These are phyloP conservation scores for Coffea canephora DNA, from an alignment of 257 asterid genomes.

Conservation along the genomic window DNA sequence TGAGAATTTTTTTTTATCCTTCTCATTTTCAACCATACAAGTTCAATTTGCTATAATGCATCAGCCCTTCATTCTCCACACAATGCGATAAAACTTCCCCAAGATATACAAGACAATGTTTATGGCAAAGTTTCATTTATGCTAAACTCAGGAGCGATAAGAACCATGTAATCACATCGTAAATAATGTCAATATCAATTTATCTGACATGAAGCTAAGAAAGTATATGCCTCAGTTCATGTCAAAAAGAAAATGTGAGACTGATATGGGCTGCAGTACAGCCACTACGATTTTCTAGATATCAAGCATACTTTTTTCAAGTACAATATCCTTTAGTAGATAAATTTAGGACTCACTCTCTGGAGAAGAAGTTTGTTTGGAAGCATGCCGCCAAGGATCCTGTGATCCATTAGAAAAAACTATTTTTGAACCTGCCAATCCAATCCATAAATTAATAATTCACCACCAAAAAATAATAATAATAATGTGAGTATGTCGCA, in stretches of 20 bases:
- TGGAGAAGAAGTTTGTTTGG: slow-evolving; percentile 76
- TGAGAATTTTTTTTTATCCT: too few species aligned
- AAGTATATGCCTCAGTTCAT: background rate
- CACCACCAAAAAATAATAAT: background rate
- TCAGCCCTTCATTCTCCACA: too few species aligned
- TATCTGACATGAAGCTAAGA: background rate
- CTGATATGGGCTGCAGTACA: background rate
- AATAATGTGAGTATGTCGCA: too few species aligned
- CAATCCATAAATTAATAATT: background rate
- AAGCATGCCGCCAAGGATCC: slow-evolving; percentile 99
- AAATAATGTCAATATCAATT: background rate
- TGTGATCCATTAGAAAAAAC: slow-evolving; percentile 94
- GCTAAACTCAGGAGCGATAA: too few species aligned
- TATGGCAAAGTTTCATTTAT: background rate
- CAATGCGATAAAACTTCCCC: too few species aligned
- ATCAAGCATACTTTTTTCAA: background rate
- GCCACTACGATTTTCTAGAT: background rate
- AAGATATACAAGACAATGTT: too few species aligned
- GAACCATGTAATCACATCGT: background rate
- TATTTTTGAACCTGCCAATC: slow-evolving; percentile 76
- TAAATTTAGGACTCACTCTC: slow-evolving; percentile 53
- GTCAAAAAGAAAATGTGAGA: background rate
- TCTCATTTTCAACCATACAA: too few species aligned
- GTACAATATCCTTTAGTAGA: background rate
- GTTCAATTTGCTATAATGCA: too few species aligned